A percentile compares a stretch with the other conserved stretches of the same genome.
Evolutionary conservation across 495 filamentous ascomycete genomes (phyloP).

Genomic region (Xylaria bambusicola): DNA sequence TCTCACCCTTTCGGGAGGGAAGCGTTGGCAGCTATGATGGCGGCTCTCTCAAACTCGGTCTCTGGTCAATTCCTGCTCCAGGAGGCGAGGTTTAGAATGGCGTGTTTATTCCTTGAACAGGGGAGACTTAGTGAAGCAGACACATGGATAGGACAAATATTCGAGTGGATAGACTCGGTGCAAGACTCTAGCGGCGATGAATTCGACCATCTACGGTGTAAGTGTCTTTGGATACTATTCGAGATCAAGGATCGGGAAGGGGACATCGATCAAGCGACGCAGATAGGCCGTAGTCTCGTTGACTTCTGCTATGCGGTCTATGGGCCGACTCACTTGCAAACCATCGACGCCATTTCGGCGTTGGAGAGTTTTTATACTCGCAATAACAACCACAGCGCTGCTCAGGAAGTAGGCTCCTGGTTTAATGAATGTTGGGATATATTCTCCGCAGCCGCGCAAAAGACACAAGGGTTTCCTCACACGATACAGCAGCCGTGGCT

Average conservation of each 20-base stretch:
- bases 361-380: slow-evolving; percentile 27
- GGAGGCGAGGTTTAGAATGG: slow-evolving; percentile 28
- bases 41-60: slow-evolving; percentile 19
- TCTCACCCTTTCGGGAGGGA: slow-evolving; percentile 24
- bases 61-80: slow-evolving; percentile 28
- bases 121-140: slow-evolving; percentile 25
- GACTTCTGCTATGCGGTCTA: slow-evolving; percentile 23
- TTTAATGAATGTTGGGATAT: slow-evolving; percentile 24
- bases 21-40: slow-evolving; percentile 22
- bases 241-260: slow-evolving; percentile 28
- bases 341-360: slow-evolving; percentile 31
- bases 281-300: slow-evolving; percentile 22
- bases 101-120: slow-evolving; percentile 21
- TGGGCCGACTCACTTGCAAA: slow-evolving; percentile 30
- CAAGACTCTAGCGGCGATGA: neutral
- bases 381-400: slow-evolving; percentile 18
- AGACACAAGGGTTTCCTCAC: slow-evolving; percentile 25
- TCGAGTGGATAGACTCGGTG: slow-evolving; percentile 26
- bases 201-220: slow-evolving; percentile 27
- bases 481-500: slow-evolving; percentile 32
- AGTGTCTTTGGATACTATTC: slow-evolving; percentile 28
- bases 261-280: slow-evolving; percentile 21
- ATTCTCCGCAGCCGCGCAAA: slow-evolving; percentile 18
- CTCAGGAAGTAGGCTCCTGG: slow-evolving; percentile 20
- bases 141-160: slow-evolving; percentile 18